Base-by-base conservation (phyloP, 176 grass and related monocot genomes). In the Coix lacrymajobi region DNA sequence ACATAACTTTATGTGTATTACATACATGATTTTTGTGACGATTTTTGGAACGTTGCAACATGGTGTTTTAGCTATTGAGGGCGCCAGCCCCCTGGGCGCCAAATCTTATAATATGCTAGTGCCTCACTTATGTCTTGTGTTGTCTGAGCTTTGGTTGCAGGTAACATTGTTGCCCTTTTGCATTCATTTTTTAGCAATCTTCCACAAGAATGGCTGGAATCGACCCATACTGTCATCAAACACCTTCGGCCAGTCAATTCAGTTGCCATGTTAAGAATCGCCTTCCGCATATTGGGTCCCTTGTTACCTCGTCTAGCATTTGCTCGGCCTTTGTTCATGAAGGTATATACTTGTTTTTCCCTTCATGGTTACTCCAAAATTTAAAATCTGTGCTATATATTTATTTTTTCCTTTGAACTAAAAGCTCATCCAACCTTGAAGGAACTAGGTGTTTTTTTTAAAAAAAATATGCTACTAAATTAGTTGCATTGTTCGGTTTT, bases 161-260 rank as follows among this genome's bases (percentile, higher is more conserved):
- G 96, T 81, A 98, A 98, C 48, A 83, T 92, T 79, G 93, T 98
- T 40, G 79, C 96, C 69, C 96, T 98, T 76, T 71, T 98, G 61
- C 96, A 98, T 83, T 79, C 91, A 7, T 98, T 98, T 86, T 98
- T 91, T 82, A 98, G 90, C 87, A 98, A 96, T 82, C 91, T 98
- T 81, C 96, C 96, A 49, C 93, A 98, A 85, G 96, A 98, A 87
- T 98, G 96, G 93, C 83, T 98, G 74, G 96, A 96, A 79, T 92
- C 93, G 78, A 93, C 96, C 26, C 96, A 98, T 73, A 92, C 91
- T 60, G 87, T 98, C 57, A 94, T 98, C 73, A 98, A 96, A 77
- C 93, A 99, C 79, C 91, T 98, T 38, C 87, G 89, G 37, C 96
- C 96, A 84, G 91, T 99, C 54, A 99, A 79, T 93, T 99, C 96